Evolutionary conservation across 768 basidiomycete genomes (phyloP), one percentile per base, ranked within the genome.

Genomic region (Leccinum boreale): DNA sequence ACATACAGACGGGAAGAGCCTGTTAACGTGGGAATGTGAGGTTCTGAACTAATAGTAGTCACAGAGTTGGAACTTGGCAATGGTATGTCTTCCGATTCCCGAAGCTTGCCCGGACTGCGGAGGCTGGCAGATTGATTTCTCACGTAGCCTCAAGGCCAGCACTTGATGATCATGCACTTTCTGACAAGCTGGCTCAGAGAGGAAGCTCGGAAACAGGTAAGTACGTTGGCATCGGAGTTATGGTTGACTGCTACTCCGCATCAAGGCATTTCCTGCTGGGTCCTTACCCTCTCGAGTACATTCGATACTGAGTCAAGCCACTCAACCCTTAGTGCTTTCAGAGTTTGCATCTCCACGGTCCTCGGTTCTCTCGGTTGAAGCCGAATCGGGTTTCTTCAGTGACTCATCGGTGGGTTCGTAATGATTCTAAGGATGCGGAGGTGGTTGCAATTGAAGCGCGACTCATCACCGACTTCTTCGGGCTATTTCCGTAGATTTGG

Each of bases 361-460:
- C 12, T 48, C 55, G 1, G 52, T 52, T 60, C 45, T 57, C 62
- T 57, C 52, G 21, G 48, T 53, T 47, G 48, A 56, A 83, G 35
- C 78, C 74, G 69, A 86, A 86, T 36, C 35, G 21, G 84, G 57
- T 79, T 73, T 52, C 75, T 77, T 33, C 31, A 33, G 70, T 36
- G 78, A 71, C 11, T 29, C 7, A 85, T 83, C 4, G 85, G 84
- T 53, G 85, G 85, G 61, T 87, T 87, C 46, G 85, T 85, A 66
- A 87, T 87, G 54, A 87, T 74, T 59, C 85, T 75, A 24, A 81
- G 82, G 19, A 77, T 69, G 24, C 85, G 79, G 42, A 80, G 71
- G 62, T 80, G 85, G 83, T 68, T 86, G 84, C 72, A 52, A 28
- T 24, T 24, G 24, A n/a, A 47, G 44, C n/a, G 58, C 31, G 10